phyloP scores from a whole-genome alignment of 192 early-diverging fungal genomes.

The Backusella mclennaniae region DNA sequence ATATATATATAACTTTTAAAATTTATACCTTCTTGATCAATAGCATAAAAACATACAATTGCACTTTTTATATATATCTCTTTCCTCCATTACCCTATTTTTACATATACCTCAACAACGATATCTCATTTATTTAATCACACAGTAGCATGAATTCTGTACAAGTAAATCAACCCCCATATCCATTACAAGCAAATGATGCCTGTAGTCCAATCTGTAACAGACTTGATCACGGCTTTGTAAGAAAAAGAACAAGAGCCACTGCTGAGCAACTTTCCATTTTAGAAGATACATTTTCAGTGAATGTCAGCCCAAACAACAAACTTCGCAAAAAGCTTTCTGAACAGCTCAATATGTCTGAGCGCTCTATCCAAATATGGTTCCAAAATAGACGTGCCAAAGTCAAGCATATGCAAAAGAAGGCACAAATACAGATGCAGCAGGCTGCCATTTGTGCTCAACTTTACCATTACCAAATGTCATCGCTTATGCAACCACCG shows the following conservation, averaged over 20 bases:
- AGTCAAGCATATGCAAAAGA: conserved; percentile 30
- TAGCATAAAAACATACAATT: neutral
- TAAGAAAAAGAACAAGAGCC: conserved; percentile 55
- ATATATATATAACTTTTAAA: neutral
- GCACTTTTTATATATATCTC: neutral
- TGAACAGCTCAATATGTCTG: conserved; percentile 64
- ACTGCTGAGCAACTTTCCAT: conserved; percentile 62
- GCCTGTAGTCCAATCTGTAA: neutral
- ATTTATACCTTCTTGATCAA: neutral
- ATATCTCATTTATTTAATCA: neutral
- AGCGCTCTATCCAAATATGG: conserved; percentile 36
- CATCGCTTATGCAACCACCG: neutral
- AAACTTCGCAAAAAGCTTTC: conserved; percentile 65
- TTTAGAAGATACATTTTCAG: conserved; percentile 65
- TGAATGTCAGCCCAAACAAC: conserved; percentile 62
- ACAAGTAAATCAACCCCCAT: neutral
- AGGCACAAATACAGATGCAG: conserved; percentile 26
- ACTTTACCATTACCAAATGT: conserved; percentile 17
- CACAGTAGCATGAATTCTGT: neutral
- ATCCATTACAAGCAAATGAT: neutral
- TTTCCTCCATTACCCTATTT: neutral
- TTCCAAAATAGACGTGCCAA: conserved; percentile 32
- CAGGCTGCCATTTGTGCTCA: conserved; percentile 20
- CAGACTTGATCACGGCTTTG: neutral
- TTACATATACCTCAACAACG: neutral